Percentiles rank a stretch among this genome's conserved stretches.
These are phyloP conservation scores for Astrocystis sublimbata DNA, from an alignment of 495 filamentous ascomycete species.

Conservation along the genomic window DNA sequence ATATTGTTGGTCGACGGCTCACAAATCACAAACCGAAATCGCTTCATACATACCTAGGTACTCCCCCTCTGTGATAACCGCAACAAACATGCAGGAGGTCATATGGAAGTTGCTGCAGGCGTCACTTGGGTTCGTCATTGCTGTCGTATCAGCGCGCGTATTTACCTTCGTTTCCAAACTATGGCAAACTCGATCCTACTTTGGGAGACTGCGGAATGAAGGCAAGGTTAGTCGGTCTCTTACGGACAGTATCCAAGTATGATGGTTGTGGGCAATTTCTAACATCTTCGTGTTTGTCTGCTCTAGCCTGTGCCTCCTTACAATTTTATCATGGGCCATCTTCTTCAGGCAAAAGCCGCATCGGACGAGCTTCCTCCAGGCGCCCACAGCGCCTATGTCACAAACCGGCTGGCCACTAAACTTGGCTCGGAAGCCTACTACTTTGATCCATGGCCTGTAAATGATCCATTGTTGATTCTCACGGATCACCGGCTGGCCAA, in stretches of 20 bases:
- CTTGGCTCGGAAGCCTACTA: constrained; percentile 27
- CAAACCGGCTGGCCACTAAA: constrained; percentile 20
- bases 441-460: constrained; percentile 31
- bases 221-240: constrained; percentile 23
- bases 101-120: constrained; percentile 17
- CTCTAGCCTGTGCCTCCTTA: constrained; percentile 32
- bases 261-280: neutral
- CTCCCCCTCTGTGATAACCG: too few relatives aligned
- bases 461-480: constrained; percentile 24
- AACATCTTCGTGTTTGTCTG: neutral
- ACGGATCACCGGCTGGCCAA: constrained; percentile 31
- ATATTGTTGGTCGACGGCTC: too few relatives aligned
- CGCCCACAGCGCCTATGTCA: constrained; percentile 27
- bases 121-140: constrained; percentile 21
- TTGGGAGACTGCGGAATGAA: constrained; percentile 22
- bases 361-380: constrained; percentile 25
- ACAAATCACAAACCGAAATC: too few relatives aligned
- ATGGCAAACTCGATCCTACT: constrained; percentile 21
- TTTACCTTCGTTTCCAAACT: constrained; percentile 22
- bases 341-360: constrained; percentile 28
- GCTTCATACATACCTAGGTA: too few relatives aligned
- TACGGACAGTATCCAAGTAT: neutral
- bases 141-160: constrained; percentile 9
- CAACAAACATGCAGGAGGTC: constrained; percentile 21
- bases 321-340: constrained; percentile 29